Conservation (phyloP, 352 stramenopile genomes). For the Phytophthora parvispora region DNA sequence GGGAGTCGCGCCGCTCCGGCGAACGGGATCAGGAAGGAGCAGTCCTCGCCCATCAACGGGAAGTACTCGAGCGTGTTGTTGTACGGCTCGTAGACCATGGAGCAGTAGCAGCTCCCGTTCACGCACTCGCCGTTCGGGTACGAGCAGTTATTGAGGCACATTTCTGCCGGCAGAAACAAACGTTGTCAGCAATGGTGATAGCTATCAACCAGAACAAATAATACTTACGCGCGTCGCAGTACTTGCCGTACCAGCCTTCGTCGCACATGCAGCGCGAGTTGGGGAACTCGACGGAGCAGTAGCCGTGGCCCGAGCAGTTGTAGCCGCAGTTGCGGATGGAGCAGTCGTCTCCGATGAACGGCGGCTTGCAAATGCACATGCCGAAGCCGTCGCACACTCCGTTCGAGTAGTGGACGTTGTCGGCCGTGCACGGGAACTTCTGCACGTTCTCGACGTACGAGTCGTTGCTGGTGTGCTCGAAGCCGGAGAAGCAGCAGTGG, state of each 20-base stretch:
- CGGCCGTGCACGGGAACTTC: conserved; percentile 89
- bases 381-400: conserved; percentile 98
- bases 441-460: conserved; percentile 92
- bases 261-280: conserved; percentile 96
- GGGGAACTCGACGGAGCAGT: conserved; percentile 97
- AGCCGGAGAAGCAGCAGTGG: conserved; percentile 95
- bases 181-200: not conserved
- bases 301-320: conserved; percentile 95
- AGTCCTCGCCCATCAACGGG: conserved; percentile 86
- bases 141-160: conserved; percentile 98
- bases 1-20: conserved; percentile 33
- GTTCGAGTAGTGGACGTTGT: conserved; percentile 93
- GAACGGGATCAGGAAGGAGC: conserved; percentile 84
- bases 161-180: conserved; percentile 38
- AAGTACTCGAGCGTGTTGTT: conserved; percentile 92
- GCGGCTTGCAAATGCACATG: conserved; percentile 95
- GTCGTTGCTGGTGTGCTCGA: conserved; percentile 90
- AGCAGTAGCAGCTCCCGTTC: conserved; percentile 92
- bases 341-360: conserved; percentile 94
- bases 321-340: conserved; percentile 94
- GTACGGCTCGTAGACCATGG: conserved; percentile 95
- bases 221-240: conserved; percentile 88
- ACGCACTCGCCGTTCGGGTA: conserved; percentile 97
- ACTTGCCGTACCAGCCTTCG: conserved; percentile 95
- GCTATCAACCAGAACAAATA: not conserved